phyloP scores from a whole-genome alignment of 495 filamentous ascomycete species.

The Viridothelium virens region DNA sequence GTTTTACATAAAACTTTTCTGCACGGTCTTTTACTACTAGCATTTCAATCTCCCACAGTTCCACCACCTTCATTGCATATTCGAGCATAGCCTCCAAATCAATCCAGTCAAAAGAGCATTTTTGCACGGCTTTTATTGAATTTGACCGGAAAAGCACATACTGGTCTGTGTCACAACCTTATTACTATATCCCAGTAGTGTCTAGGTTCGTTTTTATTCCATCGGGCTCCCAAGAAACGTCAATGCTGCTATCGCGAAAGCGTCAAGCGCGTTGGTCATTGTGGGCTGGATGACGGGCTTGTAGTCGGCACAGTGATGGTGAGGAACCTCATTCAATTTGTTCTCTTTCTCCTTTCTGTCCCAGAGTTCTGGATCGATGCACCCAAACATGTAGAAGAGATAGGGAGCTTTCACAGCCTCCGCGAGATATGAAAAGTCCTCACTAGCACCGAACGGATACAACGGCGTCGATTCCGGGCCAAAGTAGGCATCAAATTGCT shows the following conservation, averaged over 20 bases:
- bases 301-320: neutral
- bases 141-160: no score
- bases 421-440: neutral
- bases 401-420: neutral
- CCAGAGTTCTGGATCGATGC: neutral
- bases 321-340: conserved; percentile 1
- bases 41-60: no score
- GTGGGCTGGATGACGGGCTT: neutral
- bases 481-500: conserved; percentile 5
- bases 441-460: conserved; percentile 2
- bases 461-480: neutral
- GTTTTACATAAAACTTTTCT: no score
- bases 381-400: conserved; percentile 6
- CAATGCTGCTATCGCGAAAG: neutral
- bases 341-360: conserved; percentile 1
- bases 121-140: no score
- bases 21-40: no score
- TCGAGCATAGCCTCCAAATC: no score
- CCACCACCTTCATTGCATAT: no score
- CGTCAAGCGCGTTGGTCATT: conserved; percentile 4
- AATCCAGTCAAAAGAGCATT: no score
- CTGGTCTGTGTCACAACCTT: no score
- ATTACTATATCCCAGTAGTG: neutral
- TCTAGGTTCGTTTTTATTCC: neutral
- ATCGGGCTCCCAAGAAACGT: neutral